Evolutionary conservation across 225 moss, liverwort and hornwort genomes (phyloP), one percentile per base, ranked within the genome.

Genomic region (Polytrichum formosum): DNA sequence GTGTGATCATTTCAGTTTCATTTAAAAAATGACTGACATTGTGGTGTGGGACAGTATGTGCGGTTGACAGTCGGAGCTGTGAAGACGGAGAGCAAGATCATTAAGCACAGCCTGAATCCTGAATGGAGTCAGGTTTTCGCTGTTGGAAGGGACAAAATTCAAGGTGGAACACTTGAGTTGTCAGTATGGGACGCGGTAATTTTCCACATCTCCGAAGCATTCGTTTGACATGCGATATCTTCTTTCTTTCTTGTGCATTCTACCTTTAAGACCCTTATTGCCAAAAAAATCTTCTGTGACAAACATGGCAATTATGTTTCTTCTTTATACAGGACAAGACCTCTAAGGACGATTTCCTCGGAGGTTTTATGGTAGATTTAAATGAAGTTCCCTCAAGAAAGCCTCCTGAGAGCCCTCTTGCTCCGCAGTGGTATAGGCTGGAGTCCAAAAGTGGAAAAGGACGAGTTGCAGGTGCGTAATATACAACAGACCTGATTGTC

Each of bases 121-220:
- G 91, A 93, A 22, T 93, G 93, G 93, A 93, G 85, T 37, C 76
- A 83, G 33, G 84, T 86, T 5, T 93, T 93, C 7, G 93, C 93
- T 0, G 86, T 93, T 54, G 83, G 91, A 2, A 86, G 84, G 26
- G 93, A 91, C 27, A 93, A 93, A 72, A 80, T 93, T 25, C 90
- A 84, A 17, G 90, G 90, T 7, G 84, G 79, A 21, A 75, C 77
- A 23, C 77, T 90, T 25, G 90, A 91, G 66, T 69, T 93, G 19
- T 82, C 89, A 16, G 87, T 81, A 0, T 93, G 93, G 93, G 93
- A 93, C 70, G 76, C 82, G 79, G 93, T 93, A 76, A 64, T 78
- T 23, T 26, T 26, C 25, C n/a, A 19, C 23, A 58, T 6, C 3
- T 58, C 9, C 23, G 21, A 22, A 20, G 21, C 16, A 46, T 46